Evolutionary conservation across 768 basidiomycete species (phyloP), one percentile per base, ranked within the genome.

Genomic region (Pleurotus ostreatus): DNA sequence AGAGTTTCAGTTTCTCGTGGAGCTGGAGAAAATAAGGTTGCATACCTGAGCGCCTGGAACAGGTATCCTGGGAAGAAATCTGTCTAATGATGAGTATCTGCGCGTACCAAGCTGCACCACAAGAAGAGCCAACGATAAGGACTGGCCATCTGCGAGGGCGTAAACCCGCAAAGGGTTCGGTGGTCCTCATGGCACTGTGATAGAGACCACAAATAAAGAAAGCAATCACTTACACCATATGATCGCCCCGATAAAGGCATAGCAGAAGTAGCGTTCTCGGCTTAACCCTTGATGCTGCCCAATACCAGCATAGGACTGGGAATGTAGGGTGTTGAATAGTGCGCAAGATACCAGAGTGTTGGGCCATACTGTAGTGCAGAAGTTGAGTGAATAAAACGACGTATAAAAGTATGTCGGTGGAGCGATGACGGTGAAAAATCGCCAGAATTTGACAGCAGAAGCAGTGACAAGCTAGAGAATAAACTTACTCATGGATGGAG

Each of bases 281-380:
- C 74, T 78, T 44, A 85, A 65, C 3, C 83, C 82, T 20, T 78
- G 79, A 39, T 77, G 77, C 13, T 71, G 63, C 1, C 82, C 82
- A 52, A 81, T 75, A 1, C 84, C 83, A 25, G 77, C 77, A 59
- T 83, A 82, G 38, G 71, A 75, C 52, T 82, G 77, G 0, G 81
- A 80, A 65, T 90, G 88, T 6, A 90, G 75, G 0, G 88, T 90
- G 60, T 90, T 89, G 67, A 87, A 88, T 2, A 89, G 68, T 2
- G 85, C 84, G 61, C 86, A 88, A 0, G 79, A 74, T 11, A 89
- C 88, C 4, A 90, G 74, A 40, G 84, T 83, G 56, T 80, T 78
- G 1, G 88, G 88, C 88, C 88, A 90, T 44, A 90, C 85, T 84
- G 23, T 37, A 45, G 18, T 26, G 12, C 7, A 40, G 55, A n/a